These are phyloP conservation scores for Mycena indigotica DNA, from an alignment of 768 basidiomycete genomes.

Conservation along the genomic window DNA sequence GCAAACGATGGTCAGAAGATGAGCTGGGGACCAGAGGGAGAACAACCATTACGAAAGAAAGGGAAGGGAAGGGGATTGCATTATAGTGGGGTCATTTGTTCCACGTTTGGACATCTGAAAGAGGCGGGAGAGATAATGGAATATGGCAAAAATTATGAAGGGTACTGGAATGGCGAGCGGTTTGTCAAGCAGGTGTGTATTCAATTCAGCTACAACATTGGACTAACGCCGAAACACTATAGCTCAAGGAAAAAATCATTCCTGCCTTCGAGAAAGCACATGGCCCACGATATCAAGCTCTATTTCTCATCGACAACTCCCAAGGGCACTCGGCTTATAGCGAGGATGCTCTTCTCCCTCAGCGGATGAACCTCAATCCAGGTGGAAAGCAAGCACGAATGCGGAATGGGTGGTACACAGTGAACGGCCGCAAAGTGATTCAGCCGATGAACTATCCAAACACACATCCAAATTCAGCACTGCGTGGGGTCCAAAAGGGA, in stretches of 20 bases:
- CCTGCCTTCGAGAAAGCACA: slow-evolving; percentile 34
- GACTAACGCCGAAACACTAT: not conserved
- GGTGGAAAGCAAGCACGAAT: slow-evolving; percentile 27
- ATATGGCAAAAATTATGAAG: slow-evolving; percentile 48
- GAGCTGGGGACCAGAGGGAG: slow-evolving; percentile 37
- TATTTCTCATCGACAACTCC: slow-evolving; percentile 28
- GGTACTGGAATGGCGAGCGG: slow-evolving; percentile 38
- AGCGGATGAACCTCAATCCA: slow-evolving; percentile 29
- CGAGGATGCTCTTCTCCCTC: slow-evolving; percentile 21
- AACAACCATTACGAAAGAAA: slow-evolving; percentile 41
- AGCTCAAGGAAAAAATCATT: slow-evolving; percentile 33
- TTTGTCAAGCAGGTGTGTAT: slow-evolving; percentile 26
- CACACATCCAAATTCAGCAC: slow-evolving; percentile 26
- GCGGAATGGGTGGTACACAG: slow-evolving; percentile 23
- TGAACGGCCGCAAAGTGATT: not conserved
- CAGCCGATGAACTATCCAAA: slow-evolving; percentile 29
- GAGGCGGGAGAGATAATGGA: slow-evolving; percentile 38
- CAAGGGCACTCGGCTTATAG: slow-evolving; percentile 30
- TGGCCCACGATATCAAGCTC: slow-evolving; percentile 11
- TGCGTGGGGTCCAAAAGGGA: slow-evolving; percentile 30
- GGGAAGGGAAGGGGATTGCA: slow-evolving; percentile 40
- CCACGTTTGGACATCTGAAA: slow-evolving; percentile 32
- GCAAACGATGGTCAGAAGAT: slow-evolving; percentile 21
- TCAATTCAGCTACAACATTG: slow-evolving; percentile 12
- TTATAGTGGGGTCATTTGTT: slow-evolving; percentile 39